Evolutionary conservation across 2,329 filamentous ascomycete species (phyloP), one percentile per base, ranked within the genome.

Genomic region (Colletotrichum lentis): DNA sequence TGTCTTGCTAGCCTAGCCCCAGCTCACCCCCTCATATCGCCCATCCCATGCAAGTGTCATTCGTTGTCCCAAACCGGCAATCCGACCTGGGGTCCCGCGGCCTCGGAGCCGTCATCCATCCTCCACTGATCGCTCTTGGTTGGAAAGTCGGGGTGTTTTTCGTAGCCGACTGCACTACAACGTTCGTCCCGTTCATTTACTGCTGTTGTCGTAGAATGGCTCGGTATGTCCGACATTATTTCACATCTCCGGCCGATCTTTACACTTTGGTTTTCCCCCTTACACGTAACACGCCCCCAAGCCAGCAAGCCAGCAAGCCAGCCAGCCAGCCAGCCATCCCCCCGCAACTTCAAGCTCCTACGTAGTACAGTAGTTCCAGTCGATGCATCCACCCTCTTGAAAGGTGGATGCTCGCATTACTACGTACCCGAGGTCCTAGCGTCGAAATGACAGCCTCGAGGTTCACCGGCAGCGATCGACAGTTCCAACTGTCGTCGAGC

Each of bases 391-490:
- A 53, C 60, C 52, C 52, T 46, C 39, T 53, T 64, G 52, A 46
- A 54, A 47, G 47, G 64, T 54, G 64, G 60, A 54, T 67, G 61
- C 61, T 61, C 64, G 61, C 64, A 64, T 64, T 47, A 49, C 64
- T 59, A 58, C 54, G n/a, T n/a, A 59, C 64, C 61, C 61, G 64
- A 67, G 54, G 61, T 59, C 64, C 37, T 67, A 67, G 64, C 64
- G 61, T n/a, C 54, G 24, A 67, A 64, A 53, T 58, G 60, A 57
- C 53, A 67, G 53, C 64, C 64, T 64, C 53, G 64, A 67, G 47
- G 60, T 61, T 64, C 53, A 61, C 46, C 64, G 53, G 53, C 54
- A 64, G 61, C 31, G 61, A 67, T 67, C 64, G 60, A 58, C 60
- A 27, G 63, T 47, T 52, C 54, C 44, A 20, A 12, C 37, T 24